A percentile compares a stretch with the other conserved stretches of the same genome.
These are phyloP conservation scores for Cryphonectria japonica DNA, from an alignment of 2,329 filamentous ascomycete genomes.

Conservation along the genomic window DNA sequence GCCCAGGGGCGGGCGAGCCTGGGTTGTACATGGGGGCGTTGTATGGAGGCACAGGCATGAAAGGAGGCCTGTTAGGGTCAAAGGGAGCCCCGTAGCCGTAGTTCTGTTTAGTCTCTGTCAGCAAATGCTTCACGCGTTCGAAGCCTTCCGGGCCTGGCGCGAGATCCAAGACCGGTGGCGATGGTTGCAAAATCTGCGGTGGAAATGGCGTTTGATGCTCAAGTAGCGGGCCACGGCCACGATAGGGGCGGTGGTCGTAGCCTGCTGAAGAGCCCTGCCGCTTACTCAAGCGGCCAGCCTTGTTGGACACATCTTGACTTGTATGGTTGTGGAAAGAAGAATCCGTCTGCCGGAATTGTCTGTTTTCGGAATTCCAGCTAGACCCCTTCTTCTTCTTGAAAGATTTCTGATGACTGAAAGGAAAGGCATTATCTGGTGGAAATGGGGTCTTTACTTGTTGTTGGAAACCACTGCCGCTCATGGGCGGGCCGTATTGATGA, in stretches of 20 bases:
- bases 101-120: slow-evolving; percentile 71
- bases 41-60: slow-evolving; percentile 24
- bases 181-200: slow-evolving; percentile 25
- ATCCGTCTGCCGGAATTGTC: slow-evolving; percentile 43
- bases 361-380: slow-evolving; percentile 52
- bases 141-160: slow-evolving; percentile 69
- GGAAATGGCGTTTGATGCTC: slow-evolving; percentile 33
- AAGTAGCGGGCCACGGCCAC: slow-evolving; percentile 18
- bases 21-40: slow-evolving; percentile 37
- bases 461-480: slow-evolving; percentile 58
- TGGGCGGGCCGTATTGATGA: slow-evolving; percentile 63
- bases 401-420: slow-evolving; percentile 39
- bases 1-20: slow-evolving; percentile 51
- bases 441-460: slow-evolving; percentile 62
- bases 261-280: slow-evolving; percentile 43
- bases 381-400: slow-evolving; percentile 50
- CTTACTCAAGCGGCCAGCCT: slow-evolving; percentile 50
- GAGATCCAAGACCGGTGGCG: slow-evolving; percentile 50
- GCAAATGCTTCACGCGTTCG: slow-evolving; percentile 76
- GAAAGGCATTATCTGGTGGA: slow-evolving; percentile 40
- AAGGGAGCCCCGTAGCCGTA: slow-evolving; percentile 54
- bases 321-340: slow-evolving; percentile 40
- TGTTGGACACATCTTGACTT: slow-evolving; percentile 42
- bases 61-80: slow-evolving; percentile 49
- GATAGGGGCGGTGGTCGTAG: slow-evolving; percentile 29